Evolutionary conservation across 352 stramenopile genomes (phyloP).

Genomic region (Phytopythium chamaehyphon): DNA sequence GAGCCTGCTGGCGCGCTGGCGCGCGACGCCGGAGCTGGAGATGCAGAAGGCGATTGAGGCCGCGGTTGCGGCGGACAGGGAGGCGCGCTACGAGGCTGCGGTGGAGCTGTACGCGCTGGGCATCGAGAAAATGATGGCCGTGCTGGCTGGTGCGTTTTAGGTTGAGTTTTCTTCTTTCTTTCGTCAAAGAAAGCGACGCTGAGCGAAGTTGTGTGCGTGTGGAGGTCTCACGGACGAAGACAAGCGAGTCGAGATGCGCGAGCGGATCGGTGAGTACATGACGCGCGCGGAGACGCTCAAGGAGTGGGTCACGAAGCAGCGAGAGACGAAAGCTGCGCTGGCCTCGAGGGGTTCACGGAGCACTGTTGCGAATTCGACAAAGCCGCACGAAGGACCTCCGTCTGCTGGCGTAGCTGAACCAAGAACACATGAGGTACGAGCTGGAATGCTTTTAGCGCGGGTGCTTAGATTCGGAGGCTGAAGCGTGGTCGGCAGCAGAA

Average conservation of each 20-base stretch:
- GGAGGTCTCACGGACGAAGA: slow-evolving; percentile 35
- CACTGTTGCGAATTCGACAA: too few species aligned
- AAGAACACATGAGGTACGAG: background rate
- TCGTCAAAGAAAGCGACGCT: background rate
- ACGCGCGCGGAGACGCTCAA: slow-evolving; percentile 71
- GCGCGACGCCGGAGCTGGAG: slow-evolving; percentile 27
- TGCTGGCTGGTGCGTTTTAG: background rate
- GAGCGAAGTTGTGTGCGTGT: slow-evolving; percentile 1
- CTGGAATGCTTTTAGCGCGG: too few species aligned
- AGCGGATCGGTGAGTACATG: slow-evolving; percentile 81
- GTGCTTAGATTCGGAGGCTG: background rate
- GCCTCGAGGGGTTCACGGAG: background rate
- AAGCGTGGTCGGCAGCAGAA: background rate
- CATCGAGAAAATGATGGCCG: slow-evolving; percentile 72
- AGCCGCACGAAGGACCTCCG: too few species aligned
- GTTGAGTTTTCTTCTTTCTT: too few species aligned
- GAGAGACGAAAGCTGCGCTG: background rate
- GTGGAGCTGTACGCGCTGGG: slow-evolving; percentile 67
- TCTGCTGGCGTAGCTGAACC: too few species aligned
- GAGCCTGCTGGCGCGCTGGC: slow-evolving; percentile 34
- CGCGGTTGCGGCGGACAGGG: slow-evolving; percentile 53
- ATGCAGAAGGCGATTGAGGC: slow-evolving; percentile 46
- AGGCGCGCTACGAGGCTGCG: slow-evolving; percentile 34
- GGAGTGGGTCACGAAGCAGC: slow-evolving; percentile 16
- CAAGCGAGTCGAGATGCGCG: slow-evolving; percentile 22